Conservation (phyloP, 1,284 basidiomycete species). For the Salmacisia buchloeana region DNA sequence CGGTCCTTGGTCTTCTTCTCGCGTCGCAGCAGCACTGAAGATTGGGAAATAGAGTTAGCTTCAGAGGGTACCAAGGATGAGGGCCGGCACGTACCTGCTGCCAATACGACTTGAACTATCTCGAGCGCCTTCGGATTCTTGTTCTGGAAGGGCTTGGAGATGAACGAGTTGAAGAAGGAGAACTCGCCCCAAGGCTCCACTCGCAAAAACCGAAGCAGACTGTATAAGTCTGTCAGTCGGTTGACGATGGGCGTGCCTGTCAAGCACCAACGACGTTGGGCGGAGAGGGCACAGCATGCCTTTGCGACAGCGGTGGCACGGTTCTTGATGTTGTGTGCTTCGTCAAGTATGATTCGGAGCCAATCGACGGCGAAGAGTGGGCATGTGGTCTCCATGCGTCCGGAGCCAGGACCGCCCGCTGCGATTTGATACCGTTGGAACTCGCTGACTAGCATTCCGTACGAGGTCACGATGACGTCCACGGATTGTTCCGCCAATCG, state of each 20-base stretch:
- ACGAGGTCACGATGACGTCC: constrained; percentile 82
- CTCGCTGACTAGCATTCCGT: constrained; percentile 57
- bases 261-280: constrained; percentile 79
- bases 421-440: constrained; percentile 34
- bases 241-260: constrained; percentile 97
- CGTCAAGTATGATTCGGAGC: constrained; percentile 58
- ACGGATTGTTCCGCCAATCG: constrained; percentile 56
- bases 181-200: constrained; percentile 73
- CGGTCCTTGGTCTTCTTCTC: constrained; percentile 86
- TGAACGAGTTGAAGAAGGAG: constrained; percentile 47
- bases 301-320: constrained; percentile 81
- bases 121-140: constrained; percentile 43
- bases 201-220: constrained; percentile 61
- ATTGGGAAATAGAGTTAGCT: background rate
- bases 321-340: constrained; percentile 93
- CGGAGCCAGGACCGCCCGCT: constrained; percentile 19
- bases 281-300: constrained; percentile 77
- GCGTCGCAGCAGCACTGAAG: constrained; percentile 64
- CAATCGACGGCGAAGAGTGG: constrained; percentile 43
- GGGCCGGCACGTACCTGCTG: constrained; percentile 9
- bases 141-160: constrained; percentile 45
- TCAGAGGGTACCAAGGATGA: too few relatives aligned
- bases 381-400: constrained; percentile 15
- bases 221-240: constrained; percentile 75
- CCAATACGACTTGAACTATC: constrained; percentile 45